Evolutionary conservation across 2,329 filamentous ascomycete species (phyloP), one percentile per base, ranked within the genome.

Genomic region (Lachnellula hyalina): DNA sequence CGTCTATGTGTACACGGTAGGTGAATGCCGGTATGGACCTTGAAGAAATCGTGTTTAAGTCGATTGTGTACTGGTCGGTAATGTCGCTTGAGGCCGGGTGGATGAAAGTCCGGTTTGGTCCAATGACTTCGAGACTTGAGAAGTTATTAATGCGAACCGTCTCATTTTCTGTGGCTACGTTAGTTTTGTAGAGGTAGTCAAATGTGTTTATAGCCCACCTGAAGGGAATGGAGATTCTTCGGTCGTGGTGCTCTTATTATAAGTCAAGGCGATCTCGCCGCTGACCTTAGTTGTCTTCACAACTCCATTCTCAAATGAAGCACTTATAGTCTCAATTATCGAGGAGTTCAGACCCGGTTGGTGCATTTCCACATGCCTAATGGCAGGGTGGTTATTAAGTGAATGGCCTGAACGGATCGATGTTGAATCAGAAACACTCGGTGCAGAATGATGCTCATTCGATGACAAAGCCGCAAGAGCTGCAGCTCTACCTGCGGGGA

Each of bases 101-200:
- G 50, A 97, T 85, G 72, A 97, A 96, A 54, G 91, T 89, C 44
- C 90, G 90, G 70, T 99, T 99, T 1, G 92, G 91, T 0, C 91
- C 92, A 54, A 99, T 92, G 66, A 90, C 91, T 65, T 97, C 94
- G 5, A 99, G 80, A n/a, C 82, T 80, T 9, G 85, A 74, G 68
- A 96, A 96, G 68, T 96, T 94, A 66, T 96, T 90, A 56, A 62
- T 61, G 15, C 56, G 53, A 21, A 61, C 60, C 41, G 51, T 59
- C n/a, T 54, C 49, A 21, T 41, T 54, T 38, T 57, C 61, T 63
- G 21, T 40, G 14, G 1, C 38, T 17, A 42, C 12, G 15, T 28
- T 32, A 45, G 48, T 38, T 55, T 48, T 19, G 25, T 28, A 21
- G 25, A 32, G 12, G 7, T 15, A 42, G 25, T 23, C 17, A 15